Evolutionary conservation across 2,329 filamentous ascomycete species (phyloP).

Genomic region (Grosmannia huntii): DNA sequence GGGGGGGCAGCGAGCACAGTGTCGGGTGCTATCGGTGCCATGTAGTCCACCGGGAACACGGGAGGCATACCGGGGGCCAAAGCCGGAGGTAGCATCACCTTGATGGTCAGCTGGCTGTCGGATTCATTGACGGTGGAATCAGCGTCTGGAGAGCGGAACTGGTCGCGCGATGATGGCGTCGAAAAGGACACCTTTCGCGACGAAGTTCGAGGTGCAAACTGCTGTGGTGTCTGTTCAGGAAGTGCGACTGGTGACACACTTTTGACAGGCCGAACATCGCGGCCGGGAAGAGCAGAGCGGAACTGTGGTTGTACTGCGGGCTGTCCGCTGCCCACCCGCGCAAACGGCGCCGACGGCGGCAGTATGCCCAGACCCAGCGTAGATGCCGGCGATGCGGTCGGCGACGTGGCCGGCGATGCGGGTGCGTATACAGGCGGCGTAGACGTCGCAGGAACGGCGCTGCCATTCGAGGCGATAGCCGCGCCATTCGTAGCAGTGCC

Average conservation of each 20-base stretch:
- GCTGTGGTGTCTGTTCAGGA: conserved; percentile 1
- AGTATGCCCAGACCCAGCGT: background rate
- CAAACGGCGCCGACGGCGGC: background rate
- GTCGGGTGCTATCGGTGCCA: conserved; percentile 17
- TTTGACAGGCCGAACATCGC: conserved; percentile 11
- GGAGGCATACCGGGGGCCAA: conserved; percentile 9
- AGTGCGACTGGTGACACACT: conserved; percentile 3
- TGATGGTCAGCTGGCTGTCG: conserved; percentile 8
- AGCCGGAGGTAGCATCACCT: background rate
- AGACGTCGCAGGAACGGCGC: background rate
- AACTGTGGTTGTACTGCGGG: background rate
- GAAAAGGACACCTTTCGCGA: conserved; percentile 12
- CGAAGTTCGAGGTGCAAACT: conserved; percentile 21
- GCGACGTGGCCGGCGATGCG: conserved; percentile 25
- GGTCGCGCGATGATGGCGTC: background rate
- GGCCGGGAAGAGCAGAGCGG: conserved; percentile 3
- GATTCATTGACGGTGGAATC: conserved; percentile 2
- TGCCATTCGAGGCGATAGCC: background rate
- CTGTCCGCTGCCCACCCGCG: background rate
- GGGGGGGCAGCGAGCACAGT: conserved; percentile 28
- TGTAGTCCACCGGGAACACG: conserved; percentile 16
- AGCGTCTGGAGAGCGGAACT: background rate
- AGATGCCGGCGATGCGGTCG: background rate
- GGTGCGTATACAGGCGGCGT: conserved; percentile 23
- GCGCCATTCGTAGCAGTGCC: conserved; percentile 15